These are phyloP conservation scores for Erucastrum elatum DNA, from an alignment of 345 rosid species.

Conservation along the genomic window DNA sequence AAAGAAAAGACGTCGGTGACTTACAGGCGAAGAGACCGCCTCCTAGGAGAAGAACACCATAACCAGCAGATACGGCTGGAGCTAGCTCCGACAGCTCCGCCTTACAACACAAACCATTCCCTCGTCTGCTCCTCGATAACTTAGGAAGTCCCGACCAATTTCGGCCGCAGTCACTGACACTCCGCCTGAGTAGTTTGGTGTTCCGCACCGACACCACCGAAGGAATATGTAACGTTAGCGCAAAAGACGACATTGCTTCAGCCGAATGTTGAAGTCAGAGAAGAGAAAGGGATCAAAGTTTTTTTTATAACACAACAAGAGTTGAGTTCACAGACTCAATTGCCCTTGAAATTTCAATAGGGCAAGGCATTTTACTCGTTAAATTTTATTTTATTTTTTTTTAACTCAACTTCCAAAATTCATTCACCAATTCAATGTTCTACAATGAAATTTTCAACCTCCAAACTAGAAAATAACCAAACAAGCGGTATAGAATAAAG, in stretches of 20 bases:
- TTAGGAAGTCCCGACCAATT: constrained; percentile 25
- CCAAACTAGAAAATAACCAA: too few relatives aligned
- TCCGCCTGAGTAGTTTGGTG: constrained; percentile 22
- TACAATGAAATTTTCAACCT: too few relatives aligned
- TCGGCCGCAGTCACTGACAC: constrained; percentile 8
- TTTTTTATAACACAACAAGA: not conserved
- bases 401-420: too few relatives aligned
- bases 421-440: too few relatives aligned
- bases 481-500: too few relatives aligned
- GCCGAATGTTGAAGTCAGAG: not conserved
- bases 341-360: not conserved
- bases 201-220: constrained; percentile 27
- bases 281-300: constrained; percentile 20
- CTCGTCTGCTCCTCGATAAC: constrained; percentile 14
- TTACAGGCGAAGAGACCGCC: constrained; percentile 87
- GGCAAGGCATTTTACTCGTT: too few relatives aligned
- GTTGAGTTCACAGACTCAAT: not conserved
- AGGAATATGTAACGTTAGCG: constrained; percentile 20
- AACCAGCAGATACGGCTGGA: constrained; percentile 62
- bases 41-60: constrained; percentile 64
- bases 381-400: too few relatives aligned
- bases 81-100: constrained; percentile 66
- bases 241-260: constrained; percentile 29
- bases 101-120: constrained; percentile 43
- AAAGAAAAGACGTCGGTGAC: constrained; percentile 14